Evolutionary conservation across 176 grass and related monocot species (phyloP).

Genomic region (Rhynchospora breviuscula): DNA sequence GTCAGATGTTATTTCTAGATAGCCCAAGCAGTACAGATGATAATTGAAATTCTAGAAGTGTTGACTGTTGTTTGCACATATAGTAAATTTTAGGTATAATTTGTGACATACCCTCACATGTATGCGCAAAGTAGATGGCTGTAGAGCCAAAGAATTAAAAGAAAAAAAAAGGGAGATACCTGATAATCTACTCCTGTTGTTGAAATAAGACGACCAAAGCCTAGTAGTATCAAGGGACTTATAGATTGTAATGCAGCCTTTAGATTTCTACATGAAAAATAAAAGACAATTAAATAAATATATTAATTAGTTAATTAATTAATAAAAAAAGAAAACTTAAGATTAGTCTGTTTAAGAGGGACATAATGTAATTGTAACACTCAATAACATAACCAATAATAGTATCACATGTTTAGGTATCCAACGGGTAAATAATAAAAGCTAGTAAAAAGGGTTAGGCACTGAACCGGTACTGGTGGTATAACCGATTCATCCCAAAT

Average conservation of each 20-base stretch:
- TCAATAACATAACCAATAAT: neutral
- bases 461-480: neutral
- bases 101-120: conserved; percentile 9
- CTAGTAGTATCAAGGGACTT: conserved; percentile 82
- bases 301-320: conserved; percentile 11
- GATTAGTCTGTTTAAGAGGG: neutral
- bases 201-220: conserved; percentile 79
- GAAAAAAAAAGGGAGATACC: conserved; percentile 29
- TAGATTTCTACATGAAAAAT: conserved; percentile 54
- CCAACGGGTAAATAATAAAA: neutral
- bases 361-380: neutral
- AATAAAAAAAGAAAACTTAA: neutral
- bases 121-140: conserved; percentile 10
- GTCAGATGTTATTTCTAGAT: neutral
- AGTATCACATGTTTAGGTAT: neutral
- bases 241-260: conserved; percentile 44
- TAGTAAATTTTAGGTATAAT: neutral
- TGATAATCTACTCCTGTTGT: conserved; percentile 89
- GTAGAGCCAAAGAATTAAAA: conserved; percentile 19
- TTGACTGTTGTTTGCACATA: neutral
- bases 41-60: neutral
- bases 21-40: neutral
- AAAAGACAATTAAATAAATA: conserved; percentile 28
- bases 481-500: neutral
- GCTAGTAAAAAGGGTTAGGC: neutral